phyloP scores from a whole-genome alignment of 1,284 basidiomycete genomes.

The Meira miltonrushii region DNA sequence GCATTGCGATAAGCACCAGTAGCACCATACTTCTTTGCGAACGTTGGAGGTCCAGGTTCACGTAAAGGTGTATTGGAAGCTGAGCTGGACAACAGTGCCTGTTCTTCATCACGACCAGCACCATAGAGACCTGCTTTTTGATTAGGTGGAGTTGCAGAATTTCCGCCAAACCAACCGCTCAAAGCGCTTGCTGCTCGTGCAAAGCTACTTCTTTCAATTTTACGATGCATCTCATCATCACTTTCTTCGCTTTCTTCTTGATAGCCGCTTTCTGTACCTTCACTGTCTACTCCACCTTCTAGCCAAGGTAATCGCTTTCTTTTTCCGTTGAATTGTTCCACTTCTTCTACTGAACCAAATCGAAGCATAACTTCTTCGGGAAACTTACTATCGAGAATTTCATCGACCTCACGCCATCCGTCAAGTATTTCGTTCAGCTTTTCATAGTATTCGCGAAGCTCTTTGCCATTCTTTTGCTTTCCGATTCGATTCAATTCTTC shows the following conservation, averaged over 20 bases:
- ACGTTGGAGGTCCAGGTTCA: too few relatives aligned
- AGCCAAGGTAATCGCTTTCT: constrained; percentile 2
- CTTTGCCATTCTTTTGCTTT: constrained; percentile 19
- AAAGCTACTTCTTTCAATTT: constrained; percentile 23
- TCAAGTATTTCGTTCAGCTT: constrained; percentile 44
- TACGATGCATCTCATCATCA: constrained; percentile 13
- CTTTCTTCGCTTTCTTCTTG: constrained; percentile 22
- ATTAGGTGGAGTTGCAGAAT: background rate
- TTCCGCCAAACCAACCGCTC: constrained; percentile 30
- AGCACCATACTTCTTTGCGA: background rate
- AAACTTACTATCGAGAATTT: constrained; percentile 48
- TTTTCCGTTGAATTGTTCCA: constrained; percentile 9
- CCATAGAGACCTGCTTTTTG: background rate
- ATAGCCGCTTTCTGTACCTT: constrained; percentile 9
- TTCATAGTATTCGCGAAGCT: constrained; percentile 40
- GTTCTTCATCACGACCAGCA: background rate
- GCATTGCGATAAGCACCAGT: background rate
- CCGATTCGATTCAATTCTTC: constrained; percentile 23
- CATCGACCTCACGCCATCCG: constrained; percentile 48
- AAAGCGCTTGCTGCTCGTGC: constrained; percentile 31
- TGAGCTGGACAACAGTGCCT: background rate
- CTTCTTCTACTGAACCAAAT: constrained; percentile 26
- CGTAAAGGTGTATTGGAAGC: background rate
- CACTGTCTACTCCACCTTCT: constrained; percentile 21
- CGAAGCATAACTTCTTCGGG: constrained; percentile 47